phyloP scores from a whole-genome alignment of 2,329 filamentous ascomycete genomes.

The Talaromyces marneffei region DNA sequence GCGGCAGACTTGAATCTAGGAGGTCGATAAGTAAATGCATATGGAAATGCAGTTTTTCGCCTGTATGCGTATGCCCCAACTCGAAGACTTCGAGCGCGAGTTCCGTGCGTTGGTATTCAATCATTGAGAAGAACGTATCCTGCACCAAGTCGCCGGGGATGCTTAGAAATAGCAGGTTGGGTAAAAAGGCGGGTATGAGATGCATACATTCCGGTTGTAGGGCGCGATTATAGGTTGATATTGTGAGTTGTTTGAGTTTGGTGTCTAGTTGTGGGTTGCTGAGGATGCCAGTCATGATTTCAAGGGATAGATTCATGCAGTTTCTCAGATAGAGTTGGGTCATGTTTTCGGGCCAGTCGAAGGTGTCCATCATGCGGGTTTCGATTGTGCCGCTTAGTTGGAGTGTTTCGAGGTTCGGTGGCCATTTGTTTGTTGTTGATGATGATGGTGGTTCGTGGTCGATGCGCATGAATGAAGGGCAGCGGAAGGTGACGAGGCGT shows the following conservation, averaged over 20 bases:
- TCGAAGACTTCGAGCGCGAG: conserved; percentile 26
- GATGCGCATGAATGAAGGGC: conserved; percentile 33
- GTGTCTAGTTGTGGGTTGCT: conserved; percentile 19
- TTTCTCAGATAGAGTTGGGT: conserved; percentile 23
- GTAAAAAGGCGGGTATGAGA: conserved; percentile 23
- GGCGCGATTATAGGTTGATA: conserved; percentile 22
- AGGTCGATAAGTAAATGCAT: conserved; percentile 20
- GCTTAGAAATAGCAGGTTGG: conserved; percentile 25
- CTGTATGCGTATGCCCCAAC: conserved; percentile 20
- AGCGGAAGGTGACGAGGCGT: conserved; percentile 41
- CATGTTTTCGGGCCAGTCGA: conserved; percentile 26
- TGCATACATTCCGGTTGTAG: conserved; percentile 24
- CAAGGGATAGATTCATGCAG: conserved; percentile 22
- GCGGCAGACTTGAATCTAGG: conserved; percentile 20
- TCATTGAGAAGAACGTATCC: conserved; percentile 24
- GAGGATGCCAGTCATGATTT: conserved; percentile 22
- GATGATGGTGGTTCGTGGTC: conserved; percentile 5
- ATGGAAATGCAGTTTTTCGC: conserved; percentile 19
- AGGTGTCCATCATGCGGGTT: conserved; percentile 19
- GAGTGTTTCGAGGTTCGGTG: conserved; percentile 21
- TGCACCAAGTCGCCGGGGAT: conserved; percentile 28
- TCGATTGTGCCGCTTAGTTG: conserved; percentile 25
- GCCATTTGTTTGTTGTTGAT: too few species aligned
- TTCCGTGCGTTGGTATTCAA: conserved; percentile 12
- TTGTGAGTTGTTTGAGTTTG: conserved; percentile 23